Conservation (phyloP, 306 rosid genomes). For the Quercus dentata region DNA sequence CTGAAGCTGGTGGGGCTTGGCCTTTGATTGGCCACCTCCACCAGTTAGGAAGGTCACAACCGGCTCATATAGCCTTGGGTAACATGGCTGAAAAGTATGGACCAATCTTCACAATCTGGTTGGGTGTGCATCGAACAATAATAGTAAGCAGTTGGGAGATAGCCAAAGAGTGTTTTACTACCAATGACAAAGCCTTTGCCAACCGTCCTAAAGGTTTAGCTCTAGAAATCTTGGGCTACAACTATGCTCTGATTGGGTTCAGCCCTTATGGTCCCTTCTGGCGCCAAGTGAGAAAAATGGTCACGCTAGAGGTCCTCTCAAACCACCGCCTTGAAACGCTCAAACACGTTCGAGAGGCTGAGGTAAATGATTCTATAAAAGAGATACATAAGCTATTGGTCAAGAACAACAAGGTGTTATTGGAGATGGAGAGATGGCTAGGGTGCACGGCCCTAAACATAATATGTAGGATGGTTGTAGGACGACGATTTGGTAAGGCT, state of each 20-base stretch:
- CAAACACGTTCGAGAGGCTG: constrained; percentile 18
- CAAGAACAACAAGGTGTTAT: neutral
- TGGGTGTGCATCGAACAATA: constrained; percentile 33
- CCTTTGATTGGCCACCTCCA: too few species aligned
- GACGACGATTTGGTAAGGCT: constrained; percentile 16
- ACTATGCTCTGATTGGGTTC: constrained; percentile 41
- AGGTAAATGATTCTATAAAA: constrained; percentile 15
- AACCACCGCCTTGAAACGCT: constrained; percentile 24
- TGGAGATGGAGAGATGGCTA: constrained; percentile 39
- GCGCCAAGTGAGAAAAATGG: constrained; percentile 44
- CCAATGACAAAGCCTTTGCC: constrained; percentile 27
- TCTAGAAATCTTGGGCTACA: constrained; percentile 27
- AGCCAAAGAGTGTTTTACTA: constrained; percentile 49
- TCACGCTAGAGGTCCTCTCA: constrained; percentile 34
- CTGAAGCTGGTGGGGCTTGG: too few species aligned
- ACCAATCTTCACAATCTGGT: constrained; percentile 33
- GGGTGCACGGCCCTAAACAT: constrained; percentile 40
- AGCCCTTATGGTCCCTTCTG: constrained; percentile 37
- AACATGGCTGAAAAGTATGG: constrained; percentile 39
- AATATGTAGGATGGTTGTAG: constrained; percentile 33
- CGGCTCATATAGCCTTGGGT: constrained; percentile 21
- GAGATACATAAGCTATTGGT: constrained; percentile 13
- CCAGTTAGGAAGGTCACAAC: neutral
- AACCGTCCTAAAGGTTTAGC: constrained; percentile 40
- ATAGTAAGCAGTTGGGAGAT: constrained; percentile 42